A percentile compares a stretch with the other conserved stretches of the same genome.
phyloP scores from a whole-genome alignment of 2,329 filamentous ascomycete species.

The Westerdykella ornata region DNA sequence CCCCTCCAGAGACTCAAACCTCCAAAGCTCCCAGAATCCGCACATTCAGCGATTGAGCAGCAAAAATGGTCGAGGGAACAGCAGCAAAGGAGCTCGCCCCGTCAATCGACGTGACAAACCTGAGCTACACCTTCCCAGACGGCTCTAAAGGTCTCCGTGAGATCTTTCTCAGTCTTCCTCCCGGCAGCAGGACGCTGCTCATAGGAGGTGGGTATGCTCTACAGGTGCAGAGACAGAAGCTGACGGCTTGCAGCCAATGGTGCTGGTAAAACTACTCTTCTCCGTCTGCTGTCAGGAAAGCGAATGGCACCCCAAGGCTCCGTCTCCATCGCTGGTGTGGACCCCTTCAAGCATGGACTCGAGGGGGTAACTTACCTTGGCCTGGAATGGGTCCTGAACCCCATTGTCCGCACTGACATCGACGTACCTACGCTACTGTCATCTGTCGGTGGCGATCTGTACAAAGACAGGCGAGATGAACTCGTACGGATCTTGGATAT shows the following conservation, averaged over 20 bases:
- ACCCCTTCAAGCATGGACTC: constrained; percentile 84
- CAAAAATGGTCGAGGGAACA: constrained; percentile 18
- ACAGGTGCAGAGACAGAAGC: constrained; percentile 7
- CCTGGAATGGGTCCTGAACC: constrained; percentile 96
- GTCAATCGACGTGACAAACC: constrained; percentile 64
- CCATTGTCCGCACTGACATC: constrained; percentile 91
- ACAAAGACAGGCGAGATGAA: constrained; percentile 75
- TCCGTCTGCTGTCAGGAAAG: constrained; percentile 91
- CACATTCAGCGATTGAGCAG: not conserved
- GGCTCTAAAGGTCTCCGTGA: constrained; percentile 69
- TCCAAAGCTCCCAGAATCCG: not conserved
- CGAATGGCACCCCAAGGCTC: constrained; percentile 72
- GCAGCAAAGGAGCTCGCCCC: constrained; percentile 38
- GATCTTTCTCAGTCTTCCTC: constrained; percentile 68
- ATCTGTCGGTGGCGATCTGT: constrained; percentile 80
- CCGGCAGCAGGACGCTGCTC: constrained; percentile 78
- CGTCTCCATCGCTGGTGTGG: constrained; percentile 72
- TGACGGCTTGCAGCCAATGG: constrained; percentile 61
- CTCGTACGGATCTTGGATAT: constrained; percentile 84
- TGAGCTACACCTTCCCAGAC: constrained; percentile 87
- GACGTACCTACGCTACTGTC: constrained; percentile 78
- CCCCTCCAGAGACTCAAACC: not conserved
- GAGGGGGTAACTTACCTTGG: constrained; percentile 96
- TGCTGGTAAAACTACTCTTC: constrained; percentile 92
- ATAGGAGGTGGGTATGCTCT: constrained; percentile 61